Evolutionary conservation across 2,329 filamentous ascomycete genomes (phyloP).

Genomic region (Davidsoniella eucalypti): DNA sequence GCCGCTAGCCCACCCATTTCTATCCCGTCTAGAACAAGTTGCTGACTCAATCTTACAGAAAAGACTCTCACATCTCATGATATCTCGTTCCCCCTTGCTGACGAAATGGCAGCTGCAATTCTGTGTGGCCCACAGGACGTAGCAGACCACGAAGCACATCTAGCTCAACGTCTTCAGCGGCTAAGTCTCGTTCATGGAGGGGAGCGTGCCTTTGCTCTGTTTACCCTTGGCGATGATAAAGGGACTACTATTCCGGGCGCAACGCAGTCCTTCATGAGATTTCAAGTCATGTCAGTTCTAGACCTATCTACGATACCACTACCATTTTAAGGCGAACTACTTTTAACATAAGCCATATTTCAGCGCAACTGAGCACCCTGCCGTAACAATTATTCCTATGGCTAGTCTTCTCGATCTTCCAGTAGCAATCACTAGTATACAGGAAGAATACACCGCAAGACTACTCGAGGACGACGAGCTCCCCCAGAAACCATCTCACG

Average conservation of each 20-base stretch:
- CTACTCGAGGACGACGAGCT: neutral
- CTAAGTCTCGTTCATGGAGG: constrained; percentile 26
- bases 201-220: constrained; percentile 25
- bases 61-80: constrained; percentile 27
- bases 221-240: constrained; percentile 24
- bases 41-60: constrained; percentile 20
- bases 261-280: constrained; percentile 22
- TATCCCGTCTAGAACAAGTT: neutral
- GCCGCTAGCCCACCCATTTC: too few relatives aligned
- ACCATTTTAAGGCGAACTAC: neutral
- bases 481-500: neutral
- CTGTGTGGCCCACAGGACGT: constrained; percentile 1
- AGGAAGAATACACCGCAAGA: constrained; percentile 16
- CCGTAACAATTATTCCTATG: constrained; percentile 29
- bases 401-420: constrained; percentile 21
- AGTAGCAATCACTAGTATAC: constrained; percentile 24
- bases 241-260: constrained; percentile 11
- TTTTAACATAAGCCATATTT: constrained; percentile 5
- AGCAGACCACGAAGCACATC: constrained; percentile 10
- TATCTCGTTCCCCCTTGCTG: constrained; percentile 24
- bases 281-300: constrained; percentile 28
- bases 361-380: constrained; percentile 20
- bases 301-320: neutral
- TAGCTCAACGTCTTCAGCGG: constrained; percentile 23
- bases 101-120: constrained; percentile 1